These are phyloP conservation scores for Macroventuria anomochaeta DNA, from an alignment of 2,329 filamentous ascomycete species.

Conservation along the genomic window DNA sequence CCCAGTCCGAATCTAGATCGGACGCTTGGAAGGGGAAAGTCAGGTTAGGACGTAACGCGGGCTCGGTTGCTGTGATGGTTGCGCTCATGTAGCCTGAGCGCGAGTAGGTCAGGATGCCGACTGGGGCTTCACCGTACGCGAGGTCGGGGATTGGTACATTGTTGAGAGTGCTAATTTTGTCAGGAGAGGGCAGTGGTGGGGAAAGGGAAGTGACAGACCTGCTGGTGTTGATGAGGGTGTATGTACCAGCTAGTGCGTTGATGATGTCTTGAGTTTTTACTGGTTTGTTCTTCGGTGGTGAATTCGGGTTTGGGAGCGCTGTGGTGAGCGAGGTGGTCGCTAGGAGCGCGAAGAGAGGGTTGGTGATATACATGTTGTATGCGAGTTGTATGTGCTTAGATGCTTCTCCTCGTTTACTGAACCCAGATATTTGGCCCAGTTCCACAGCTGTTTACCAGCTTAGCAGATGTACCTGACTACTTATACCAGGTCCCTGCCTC, in stretches of 20 bases:
- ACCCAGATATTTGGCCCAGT: too few relatives aligned
- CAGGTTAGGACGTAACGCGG: constrained; percentile 27
- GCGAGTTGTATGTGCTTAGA: too few relatives aligned
- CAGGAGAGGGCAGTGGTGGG: not conserved
- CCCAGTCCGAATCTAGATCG: constrained; percentile 38
- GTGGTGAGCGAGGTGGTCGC: constrained; percentile 8
- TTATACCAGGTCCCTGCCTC: not conserved
- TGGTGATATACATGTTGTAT: constrained; percentile 4
- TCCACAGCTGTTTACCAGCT: not conserved
- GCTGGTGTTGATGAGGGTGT: constrained; percentile 33
- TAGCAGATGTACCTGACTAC: not conserved
- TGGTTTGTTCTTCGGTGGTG: not conserved
- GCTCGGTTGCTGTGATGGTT: constrained; percentile 36
- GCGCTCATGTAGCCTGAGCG: constrained; percentile 35
- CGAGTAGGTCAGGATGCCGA: constrained; percentile 39
- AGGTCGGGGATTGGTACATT: constrained; percentile 28
- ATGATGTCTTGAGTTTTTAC: constrained; percentile 20
- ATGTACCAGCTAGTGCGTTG: constrained; percentile 31
- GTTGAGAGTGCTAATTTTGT: constrained; percentile 23
- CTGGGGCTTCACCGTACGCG: constrained; percentile 30
- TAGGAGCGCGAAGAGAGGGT: not conserved
- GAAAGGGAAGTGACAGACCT: not conserved
- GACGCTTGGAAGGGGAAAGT: constrained; percentile 30
- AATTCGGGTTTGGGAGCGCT: constrained; percentile 9
- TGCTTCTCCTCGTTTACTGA: too few relatives aligned